phyloP scores from a whole-genome alignment of 2,329 filamentous ascomycete species.

The Aspergillus floridensis region DNA sequence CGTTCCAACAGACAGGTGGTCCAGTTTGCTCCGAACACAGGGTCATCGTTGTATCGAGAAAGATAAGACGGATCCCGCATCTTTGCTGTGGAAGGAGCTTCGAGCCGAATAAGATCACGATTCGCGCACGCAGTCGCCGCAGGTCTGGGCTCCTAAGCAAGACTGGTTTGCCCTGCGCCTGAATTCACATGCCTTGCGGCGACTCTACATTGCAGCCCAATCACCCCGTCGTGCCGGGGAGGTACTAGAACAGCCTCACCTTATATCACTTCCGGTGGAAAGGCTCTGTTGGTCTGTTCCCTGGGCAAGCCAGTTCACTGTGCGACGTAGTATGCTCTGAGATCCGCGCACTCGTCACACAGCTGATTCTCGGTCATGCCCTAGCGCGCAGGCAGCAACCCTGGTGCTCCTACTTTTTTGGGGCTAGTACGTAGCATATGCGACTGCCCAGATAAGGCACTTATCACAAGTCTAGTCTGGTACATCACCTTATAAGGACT shows the following conservation, averaged over 20 bases:
- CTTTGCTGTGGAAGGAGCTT: not conserved
- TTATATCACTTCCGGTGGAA: conserved; percentile 3
- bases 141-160: not conserved
- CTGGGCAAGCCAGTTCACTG: conserved; percentile 12
- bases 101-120: not conserved
- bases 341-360: conserved; percentile 19
- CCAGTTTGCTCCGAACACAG: not conserved
- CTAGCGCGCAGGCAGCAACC: not conserved
- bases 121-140: not conserved
- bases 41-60: not conserved
- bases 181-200: conserved; percentile 14
- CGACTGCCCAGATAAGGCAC: not conserved
- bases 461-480: not conserved
- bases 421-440: not conserved
- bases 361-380: not conserved
- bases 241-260: conserved; percentile 15
- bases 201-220: conserved; percentile 6
- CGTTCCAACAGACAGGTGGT: not conserved
- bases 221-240: not conserved
- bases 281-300: conserved; percentile 11
- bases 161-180: not conserved
- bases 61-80: not conserved
- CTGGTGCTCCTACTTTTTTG: not conserved
- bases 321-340: conserved; percentile 15
- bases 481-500: no score